Percentiles rank a stretch among this genome's conserved stretches.
These are phyloP conservation scores for Ophiostoma sp. DNA, from an alignment of 2,329 filamentous ascomycete species.

Conservation along the genomic window DNA sequence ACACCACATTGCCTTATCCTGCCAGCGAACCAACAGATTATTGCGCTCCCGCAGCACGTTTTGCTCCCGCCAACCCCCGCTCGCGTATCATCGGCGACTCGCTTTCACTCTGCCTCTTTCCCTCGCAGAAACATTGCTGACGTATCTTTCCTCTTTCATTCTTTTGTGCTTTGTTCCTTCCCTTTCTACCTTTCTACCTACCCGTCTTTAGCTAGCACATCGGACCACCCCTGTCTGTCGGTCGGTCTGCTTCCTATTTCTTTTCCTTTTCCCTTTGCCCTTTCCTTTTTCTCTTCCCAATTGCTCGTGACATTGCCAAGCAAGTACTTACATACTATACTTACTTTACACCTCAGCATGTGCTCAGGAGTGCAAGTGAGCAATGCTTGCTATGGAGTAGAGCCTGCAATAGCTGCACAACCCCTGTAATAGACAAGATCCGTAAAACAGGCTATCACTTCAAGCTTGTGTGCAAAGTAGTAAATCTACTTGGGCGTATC, in stretches of 20 bases:
- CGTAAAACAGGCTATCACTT: background rate
- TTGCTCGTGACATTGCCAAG: constrained; percentile 3
- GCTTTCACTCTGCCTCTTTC: background rate
- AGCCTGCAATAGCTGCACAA: background rate
- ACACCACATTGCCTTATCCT: too few relatives aligned
- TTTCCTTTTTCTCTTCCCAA: background rate
- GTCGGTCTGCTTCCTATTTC: background rate
- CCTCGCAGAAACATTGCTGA: background rate
- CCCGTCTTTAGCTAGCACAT: background rate
- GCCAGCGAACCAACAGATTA: background rate
- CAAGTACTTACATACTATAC: background rate
- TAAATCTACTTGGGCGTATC: background rate
- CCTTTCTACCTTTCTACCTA: background rate
- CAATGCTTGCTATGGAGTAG: background rate
- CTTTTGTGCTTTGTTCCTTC: background rate
- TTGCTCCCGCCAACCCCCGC: background rate
- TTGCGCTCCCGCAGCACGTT: background rate
- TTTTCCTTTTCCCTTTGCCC: background rate
- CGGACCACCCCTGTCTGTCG: background rate
- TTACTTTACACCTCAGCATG: background rate
- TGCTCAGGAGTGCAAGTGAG: background rate
- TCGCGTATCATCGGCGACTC: background rate
- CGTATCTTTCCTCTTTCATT: background rate
- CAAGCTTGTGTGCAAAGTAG: background rate
- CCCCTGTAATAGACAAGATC: background rate